Base-by-base conservation (phyloP, 352 stramenopile species). In the Globisporangium iwayamae region DNA sequence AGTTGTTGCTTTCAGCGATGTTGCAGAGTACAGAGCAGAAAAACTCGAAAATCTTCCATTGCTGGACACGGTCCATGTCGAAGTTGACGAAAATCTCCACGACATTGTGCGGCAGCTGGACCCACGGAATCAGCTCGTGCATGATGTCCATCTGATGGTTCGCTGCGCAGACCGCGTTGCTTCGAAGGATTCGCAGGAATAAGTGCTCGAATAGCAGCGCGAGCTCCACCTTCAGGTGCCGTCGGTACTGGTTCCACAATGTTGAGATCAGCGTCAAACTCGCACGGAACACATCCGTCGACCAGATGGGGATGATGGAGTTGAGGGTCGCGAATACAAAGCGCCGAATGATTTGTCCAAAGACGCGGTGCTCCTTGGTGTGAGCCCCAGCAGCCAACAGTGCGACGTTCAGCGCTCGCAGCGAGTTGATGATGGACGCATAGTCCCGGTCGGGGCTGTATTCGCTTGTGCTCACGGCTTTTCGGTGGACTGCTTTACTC, bases 1-100 rank as follows among this genome's bases (percentile, higher is more conserved):
- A 56, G 2, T 53, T 69, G 11, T 62, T 72, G 5, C 83, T 79
- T 67, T 96, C 87, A 13, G 83, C 80, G 38, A 94, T 91, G 13
- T 72, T 87, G 36, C 87, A 92, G 30, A 96, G 56, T 0, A 81
- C 79, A 0, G 75, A 84, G 54, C 80, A 93, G 38, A 94, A 78
- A 38, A 92, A 87, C 65, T 96, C 87, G 52, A 94, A 94, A 34
- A 94, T 93, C 54, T 93, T 96, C 87, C 87, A 96, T 58, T 94
- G 83, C 55, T 96, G 87, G 14, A 94, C 79, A 22, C 84, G 71
- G 60, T 96, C 85, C 73, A 96, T 74, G 69, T 96, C 87, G 48
- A 94, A 96, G 58, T 96, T 96, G 22, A 93, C 65, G 52, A 96
- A 96, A 7, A 96, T 89, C 62, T 96, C 87, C 34, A 96, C 82